Conservation (phyloP, 306 rosid genomes). For the Prunus kanzakura region DNA sequence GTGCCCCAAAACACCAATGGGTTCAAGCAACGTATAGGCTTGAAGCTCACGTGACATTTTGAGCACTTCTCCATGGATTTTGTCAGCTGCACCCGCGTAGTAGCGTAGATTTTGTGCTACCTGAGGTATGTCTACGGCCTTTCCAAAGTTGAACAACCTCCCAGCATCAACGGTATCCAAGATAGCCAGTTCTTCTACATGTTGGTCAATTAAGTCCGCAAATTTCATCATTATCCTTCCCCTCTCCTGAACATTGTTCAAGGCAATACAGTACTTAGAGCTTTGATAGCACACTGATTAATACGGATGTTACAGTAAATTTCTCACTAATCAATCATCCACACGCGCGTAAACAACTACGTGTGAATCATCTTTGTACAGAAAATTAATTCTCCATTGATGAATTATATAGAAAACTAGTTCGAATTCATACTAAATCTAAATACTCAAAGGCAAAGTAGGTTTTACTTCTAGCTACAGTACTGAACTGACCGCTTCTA, state of each 20-base stretch:
- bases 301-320: too few species aligned
- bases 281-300: background rate
- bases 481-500: background rate
- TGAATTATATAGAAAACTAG: too few species aligned
- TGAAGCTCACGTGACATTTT: conserved; percentile 49
- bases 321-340: too few species aligned
- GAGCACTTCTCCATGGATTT: conserved; percentile 71
- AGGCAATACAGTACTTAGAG: background rate
- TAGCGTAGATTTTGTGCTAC: conserved; percentile 45
- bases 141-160: conserved; percentile 38
- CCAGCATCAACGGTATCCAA: conserved; percentile 75
- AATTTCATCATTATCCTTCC: conserved; percentile 56
- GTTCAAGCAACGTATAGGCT: conserved; percentile 71
- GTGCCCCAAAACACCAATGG: conserved; percentile 81
- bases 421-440: background rate
- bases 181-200: conserved; percentile 62
- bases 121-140: conserved; percentile 48
- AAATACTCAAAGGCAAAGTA: background rate
- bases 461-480: too few species aligned
- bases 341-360: too few species aligned
- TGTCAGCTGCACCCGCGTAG: conserved; percentile 94
- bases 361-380: too few species aligned
- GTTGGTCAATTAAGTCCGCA: conserved; percentile 61
- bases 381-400: too few species aligned
- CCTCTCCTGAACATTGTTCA: conserved; percentile 50